Evolutionary conservation across 2,329 filamentous ascomycete genomes (phyloP).

Genomic region (Fusarium anthophilum): DNA sequence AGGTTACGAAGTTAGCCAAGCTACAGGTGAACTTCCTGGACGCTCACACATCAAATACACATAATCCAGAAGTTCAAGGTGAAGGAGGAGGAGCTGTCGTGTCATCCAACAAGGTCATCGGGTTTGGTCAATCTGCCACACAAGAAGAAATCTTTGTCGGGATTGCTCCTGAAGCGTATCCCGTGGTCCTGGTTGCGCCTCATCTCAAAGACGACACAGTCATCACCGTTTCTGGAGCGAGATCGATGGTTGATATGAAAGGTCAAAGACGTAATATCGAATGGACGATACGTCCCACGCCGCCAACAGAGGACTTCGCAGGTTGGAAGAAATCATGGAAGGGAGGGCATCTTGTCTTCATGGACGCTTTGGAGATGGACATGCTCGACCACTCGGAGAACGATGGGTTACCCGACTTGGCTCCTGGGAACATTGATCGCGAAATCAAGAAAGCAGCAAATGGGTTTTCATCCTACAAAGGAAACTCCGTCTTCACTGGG

Average conservation of each 20-base stretch:
- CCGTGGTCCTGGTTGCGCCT: slow-evolving; percentile 48
- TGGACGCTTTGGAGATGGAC: slow-evolving; percentile 51
- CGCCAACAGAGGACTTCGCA: background rate
- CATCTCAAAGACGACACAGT: slow-evolving; percentile 40
- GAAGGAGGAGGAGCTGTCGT: slow-evolving; percentile 43
- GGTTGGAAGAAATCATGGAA: slow-evolving; percentile 8
- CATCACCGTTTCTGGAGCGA: slow-evolving; percentile 42
- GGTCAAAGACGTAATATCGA: slow-evolving; percentile 45
- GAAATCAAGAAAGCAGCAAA: slow-evolving; percentile 45
- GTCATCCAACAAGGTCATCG: slow-evolving; percentile 48
- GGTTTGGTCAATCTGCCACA: slow-evolving; percentile 50
- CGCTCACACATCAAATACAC: slow-evolving; percentile 39
- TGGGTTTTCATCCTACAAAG: slow-evolving; percentile 40
- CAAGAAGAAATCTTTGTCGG: slow-evolving; percentile 50
- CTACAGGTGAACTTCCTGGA: slow-evolving; percentile 29
- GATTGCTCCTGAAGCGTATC: slow-evolving; percentile 47
- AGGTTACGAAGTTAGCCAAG: slow-evolving; percentile 6
- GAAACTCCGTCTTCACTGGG: slow-evolving; percentile 39
- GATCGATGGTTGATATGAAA: slow-evolving; percentile 43
- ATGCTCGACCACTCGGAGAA: slow-evolving; percentile 25
- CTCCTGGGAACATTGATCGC: slow-evolving; percentile 38
- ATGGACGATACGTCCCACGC: slow-evolving; percentile 20
- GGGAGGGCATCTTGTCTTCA: slow-evolving; percentile 47
- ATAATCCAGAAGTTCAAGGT: slow-evolving; percentile 37
- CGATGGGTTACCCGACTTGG: slow-evolving; percentile 40